phyloP scores from a whole-genome alignment of 2,329 filamentous ascomycete genomes.

The Alternaria arborescens region DNA sequence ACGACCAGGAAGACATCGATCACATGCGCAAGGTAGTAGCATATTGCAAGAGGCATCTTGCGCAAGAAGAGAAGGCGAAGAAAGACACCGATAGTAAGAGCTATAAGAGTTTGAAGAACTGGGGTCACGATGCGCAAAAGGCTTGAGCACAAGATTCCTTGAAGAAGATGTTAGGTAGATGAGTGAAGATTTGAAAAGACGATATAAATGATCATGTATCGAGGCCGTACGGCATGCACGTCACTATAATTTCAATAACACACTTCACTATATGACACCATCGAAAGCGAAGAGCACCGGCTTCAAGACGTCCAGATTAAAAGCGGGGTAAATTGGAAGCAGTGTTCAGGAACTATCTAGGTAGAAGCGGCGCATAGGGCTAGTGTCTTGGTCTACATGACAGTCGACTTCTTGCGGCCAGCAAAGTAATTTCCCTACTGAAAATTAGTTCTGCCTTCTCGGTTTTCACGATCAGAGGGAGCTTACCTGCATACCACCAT shows the following conservation, averaged over 20 bases:
- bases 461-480: neutral
- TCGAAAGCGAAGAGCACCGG: neutral
- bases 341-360: neutral
- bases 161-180: neutral
- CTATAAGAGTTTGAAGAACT: constrained; percentile 57
- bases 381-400: constrained; percentile 3
- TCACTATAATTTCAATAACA: neutral
- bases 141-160: constrained; percentile 10
- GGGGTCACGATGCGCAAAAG: constrained; percentile 50
- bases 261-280: neutral
- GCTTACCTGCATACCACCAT: neutral
- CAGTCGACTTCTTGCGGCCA: constrained; percentile 1
- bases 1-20: constrained; percentile 64
- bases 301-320: neutral
- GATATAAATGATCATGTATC: neutral
- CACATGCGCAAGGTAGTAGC: constrained; percentile 71
- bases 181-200: neutral
- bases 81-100: constrained; percentile 63
- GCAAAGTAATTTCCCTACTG: constrained; percentile 1
- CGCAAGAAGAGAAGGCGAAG: constrained; percentile 68
- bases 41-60: constrained; percentile 72
- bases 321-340: neutral
- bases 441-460: neutral
- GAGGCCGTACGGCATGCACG: neutral
- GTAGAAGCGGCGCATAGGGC: neutral